Evolutionary conservation across 2,329 filamentous ascomycete genomes (phyloP).

Genomic region (Exophiala phaeomuriformis): DNA sequence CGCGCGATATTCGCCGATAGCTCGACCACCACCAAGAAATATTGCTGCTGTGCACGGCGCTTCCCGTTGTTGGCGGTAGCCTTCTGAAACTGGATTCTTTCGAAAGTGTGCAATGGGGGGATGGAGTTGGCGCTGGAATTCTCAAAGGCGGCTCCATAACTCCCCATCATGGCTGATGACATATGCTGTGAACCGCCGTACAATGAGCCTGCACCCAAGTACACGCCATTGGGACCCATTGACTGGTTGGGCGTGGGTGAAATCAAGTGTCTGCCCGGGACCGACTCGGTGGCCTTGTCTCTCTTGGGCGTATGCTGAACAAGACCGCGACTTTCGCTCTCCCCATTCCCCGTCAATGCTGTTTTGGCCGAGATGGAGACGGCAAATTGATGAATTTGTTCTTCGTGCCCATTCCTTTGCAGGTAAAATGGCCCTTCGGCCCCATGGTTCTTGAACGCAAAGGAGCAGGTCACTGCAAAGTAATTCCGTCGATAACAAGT

Average conservation of each 20-base stretch:
- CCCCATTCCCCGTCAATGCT: slow-evolving; percentile 58
- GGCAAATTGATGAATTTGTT: slow-evolving; percentile 64
- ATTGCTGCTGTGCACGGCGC: slow-evolving; percentile 80
- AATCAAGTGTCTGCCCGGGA: slow-evolving; percentile 47
- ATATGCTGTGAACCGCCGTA: slow-evolving; percentile 13
- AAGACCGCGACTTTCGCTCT: slow-evolving; percentile 69
- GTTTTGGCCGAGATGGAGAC: slow-evolving; percentile 68
- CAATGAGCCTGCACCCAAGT: slow-evolving; percentile 7
- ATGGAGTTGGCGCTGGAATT: slow-evolving; percentile 25
- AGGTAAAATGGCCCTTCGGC: slow-evolving; percentile 51
- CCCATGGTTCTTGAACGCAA: slow-evolving; percentile 58
- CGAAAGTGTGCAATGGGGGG: slow-evolving; percentile 58
- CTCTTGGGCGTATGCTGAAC: slow-evolving; percentile 88
- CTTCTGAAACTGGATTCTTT: slow-evolving; percentile 89
- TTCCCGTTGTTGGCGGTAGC: slow-evolving; percentile 93
- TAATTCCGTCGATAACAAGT: slow-evolving; percentile 91
- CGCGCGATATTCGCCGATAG: slow-evolving; percentile 61
- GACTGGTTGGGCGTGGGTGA: slow-evolving; percentile 12
- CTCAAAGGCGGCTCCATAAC: slow-evolving; percentile 22
- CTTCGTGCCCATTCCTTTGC: slow-evolving; percentile 39
- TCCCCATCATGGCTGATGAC: slow-evolving; percentile 10
- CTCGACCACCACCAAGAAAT: slow-evolving; percentile 84
- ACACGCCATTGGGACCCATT: slow-evolving; percentile 12
- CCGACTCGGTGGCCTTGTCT: slow-evolving; percentile 75
- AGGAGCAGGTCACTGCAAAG: slow-evolving; percentile 77